Evolutionary conservation across 495 filamentous ascomycete species (phyloP).

Genomic region (Aspergillus baeticus): DNA sequence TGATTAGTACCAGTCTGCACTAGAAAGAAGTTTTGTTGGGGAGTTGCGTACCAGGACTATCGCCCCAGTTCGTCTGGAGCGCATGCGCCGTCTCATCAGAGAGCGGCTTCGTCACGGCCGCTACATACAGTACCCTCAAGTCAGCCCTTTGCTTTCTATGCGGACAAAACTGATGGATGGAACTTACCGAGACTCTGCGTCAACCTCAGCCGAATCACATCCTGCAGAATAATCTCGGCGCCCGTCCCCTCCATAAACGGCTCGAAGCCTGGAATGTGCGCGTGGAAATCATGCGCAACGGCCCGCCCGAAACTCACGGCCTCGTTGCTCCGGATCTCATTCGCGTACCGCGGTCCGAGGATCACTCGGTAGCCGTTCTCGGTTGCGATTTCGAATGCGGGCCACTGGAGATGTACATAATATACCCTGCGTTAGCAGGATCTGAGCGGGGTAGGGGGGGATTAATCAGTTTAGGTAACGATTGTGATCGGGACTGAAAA

Average conservation of each 20-base stretch:
- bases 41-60: conserved; percentile 9
- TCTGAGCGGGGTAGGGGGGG: too few species aligned
- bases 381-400: conserved; percentile 13
- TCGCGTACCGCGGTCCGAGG: conserved; percentile 17
- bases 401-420: too few species aligned
- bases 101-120: conserved; percentile 13
- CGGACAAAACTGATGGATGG: too few species aligned
- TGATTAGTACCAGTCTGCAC: neutral
- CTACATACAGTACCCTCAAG: neutral
- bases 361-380: conserved; percentile 18
- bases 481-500: neutral
- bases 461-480: too few species aligned
- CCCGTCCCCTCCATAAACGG: conserved; percentile 22
- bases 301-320: conserved; percentile 11
- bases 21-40: too few species aligned
- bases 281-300: conserved; percentile 10
- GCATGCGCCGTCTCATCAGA: conserved; percentile 15
- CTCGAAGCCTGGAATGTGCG: conserved; percentile 38
- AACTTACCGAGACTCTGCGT: conserved; percentile 20
- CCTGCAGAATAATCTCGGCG: conserved; percentile 9
- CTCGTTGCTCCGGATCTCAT: conserved; percentile 21
- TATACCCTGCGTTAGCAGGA: too few species aligned
- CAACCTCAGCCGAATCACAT: conserved; percentile 19
- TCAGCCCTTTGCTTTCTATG: too few species aligned
- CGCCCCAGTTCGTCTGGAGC: conserved; percentile 13